Conservation (phyloP, 306 rosid genomes). For the Cucurbita maxima region DNA sequence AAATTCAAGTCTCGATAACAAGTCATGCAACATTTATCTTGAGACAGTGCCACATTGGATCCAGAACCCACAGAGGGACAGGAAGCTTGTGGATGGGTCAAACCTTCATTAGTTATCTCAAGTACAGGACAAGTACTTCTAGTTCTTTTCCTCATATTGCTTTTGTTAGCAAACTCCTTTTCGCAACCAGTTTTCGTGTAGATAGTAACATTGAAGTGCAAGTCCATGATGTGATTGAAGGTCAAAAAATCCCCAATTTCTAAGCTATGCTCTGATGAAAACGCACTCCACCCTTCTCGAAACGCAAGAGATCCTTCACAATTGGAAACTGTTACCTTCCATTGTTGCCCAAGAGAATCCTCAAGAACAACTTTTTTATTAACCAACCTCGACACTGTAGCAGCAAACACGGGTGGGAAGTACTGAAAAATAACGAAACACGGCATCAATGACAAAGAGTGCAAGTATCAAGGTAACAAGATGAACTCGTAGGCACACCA, state of each 20-base stretch:
- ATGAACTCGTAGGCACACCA: not conserved
- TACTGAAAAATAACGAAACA: conserved; percentile 18
- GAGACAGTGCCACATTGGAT: conserved; percentile 4
- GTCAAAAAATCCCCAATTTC: conserved; percentile 37
- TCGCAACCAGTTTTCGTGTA: conserved; percentile 39
- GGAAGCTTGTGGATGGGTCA: conserved; percentile 1
- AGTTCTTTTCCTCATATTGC: conserved; percentile 15
- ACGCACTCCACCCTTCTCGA: conserved; percentile 46
- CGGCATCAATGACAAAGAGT: too few relatives aligned
- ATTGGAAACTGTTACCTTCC: conserved; percentile 27
- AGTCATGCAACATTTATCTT: not conserved
- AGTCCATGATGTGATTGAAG: conserved; percentile 22
- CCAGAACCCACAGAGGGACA: conserved; percentile 8
- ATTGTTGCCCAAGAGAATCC: conserved; percentile 34
- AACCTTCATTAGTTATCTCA: not conserved
- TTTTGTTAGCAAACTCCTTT: conserved; percentile 16
- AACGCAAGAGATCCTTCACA: conserved; percentile 30
- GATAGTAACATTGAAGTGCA: conserved; percentile 37
- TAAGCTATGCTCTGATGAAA: conserved; percentile 31
- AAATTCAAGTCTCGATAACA: not conserved
- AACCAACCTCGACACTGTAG: conserved; percentile 18
- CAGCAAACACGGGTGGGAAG: conserved; percentile 45
- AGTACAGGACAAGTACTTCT: conserved; percentile 5
- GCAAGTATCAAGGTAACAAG: not conserved
- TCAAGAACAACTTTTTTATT: conserved; percentile 24